These are phyloP conservation scores for Geosmithia morbida DNA, from an alignment of 2,329 filamentous ascomycete genomes.

Conservation along the genomic window DNA sequence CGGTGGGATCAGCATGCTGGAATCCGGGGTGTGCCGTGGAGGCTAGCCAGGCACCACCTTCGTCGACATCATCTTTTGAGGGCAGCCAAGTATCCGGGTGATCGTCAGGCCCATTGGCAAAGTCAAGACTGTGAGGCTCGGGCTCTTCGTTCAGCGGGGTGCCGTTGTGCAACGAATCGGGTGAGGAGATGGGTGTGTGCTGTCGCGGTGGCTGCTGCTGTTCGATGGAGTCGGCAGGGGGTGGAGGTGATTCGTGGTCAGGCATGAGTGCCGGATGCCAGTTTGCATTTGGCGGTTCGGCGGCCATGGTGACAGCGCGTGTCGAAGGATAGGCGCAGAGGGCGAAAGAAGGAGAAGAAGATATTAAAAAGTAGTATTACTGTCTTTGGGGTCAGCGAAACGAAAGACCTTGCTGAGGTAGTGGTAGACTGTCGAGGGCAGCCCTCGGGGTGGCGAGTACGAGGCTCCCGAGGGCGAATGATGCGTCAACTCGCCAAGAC, in stretches of 20 bases:
- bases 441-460: not conserved
- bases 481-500: not conserved
- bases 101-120: not conserved
- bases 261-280: constrained; percentile 28
- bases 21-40: constrained; percentile 3
- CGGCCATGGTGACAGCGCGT: constrained; percentile 16
- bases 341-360: not conserved
- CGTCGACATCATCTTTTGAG: constrained; percentile 2
- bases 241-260: constrained; percentile 9
- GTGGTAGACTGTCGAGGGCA: not conserved
- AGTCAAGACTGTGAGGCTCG: constrained; percentile 1
- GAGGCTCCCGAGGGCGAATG: not conserved
- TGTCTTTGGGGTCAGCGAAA: not conserved
- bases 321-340: not conserved
- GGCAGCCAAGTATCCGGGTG: constrained; percentile 5
- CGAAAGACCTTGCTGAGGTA: not conserved
- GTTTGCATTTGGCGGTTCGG: constrained; percentile 18
- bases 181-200: constrained; percentile 2
- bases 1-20: not conserved
- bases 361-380: not conserved
- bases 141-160: constrained; percentile 3
- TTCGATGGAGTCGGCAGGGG: constrained; percentile 3
- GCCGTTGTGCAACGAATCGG: constrained; percentile 5
- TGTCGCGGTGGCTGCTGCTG: not conserved
- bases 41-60: constrained; percentile 9